Evolutionary conservation across 1,284 basidiomycete species (phyloP), one percentile per base, ranked within the genome.

Genomic region (Mycosarcoma mackinlayi): DNA sequence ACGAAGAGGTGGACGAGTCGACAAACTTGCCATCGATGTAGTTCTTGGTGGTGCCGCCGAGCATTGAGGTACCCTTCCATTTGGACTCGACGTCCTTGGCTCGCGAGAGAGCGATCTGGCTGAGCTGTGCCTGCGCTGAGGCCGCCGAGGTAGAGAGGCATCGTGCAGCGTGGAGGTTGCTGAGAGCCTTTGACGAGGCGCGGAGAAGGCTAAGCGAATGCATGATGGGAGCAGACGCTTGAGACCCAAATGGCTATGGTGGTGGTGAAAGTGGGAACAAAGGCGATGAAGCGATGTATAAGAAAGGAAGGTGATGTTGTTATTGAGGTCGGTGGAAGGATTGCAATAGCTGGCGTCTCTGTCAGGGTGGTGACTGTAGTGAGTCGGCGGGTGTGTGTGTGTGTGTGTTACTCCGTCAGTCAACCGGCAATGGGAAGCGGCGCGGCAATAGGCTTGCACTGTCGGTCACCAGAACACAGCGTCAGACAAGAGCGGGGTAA

Each of bases 21-120:
- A 90, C 86, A 77, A 94, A 96, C 84, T 92, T 86, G 31, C 94
- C 94, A 25, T 88, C 89, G 66, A 95, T 91, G 84, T 90, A 94
- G 84, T 93, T 93, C 53, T 74, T 76, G 51, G 76, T 94, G 69
- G 87, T 89, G 44, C 88, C 90, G 16, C 93, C 93, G 14, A 88
- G 87, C 31, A 90, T 89, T 63, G 86, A 92, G 11, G 93, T 93
- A 51, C 93, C 93, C 74, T 89, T 89, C 92, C 93, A 95, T 33
- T 79, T 79, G 30, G 62, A 46, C 51, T 79, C 71, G 44, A 77
- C 70, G 18, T 76, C 73, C 45, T 76, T 65, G 30, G 77, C 77
- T 40, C 58, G 51, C 4, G 73, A 56, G 14, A 64, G 53, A 14
- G 76, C 76, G 19, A 76, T 39, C 48, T 59, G 58, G 42, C 73